Percentiles rank a stretch among this genome's conserved stretches.
phyloP scores from a whole-genome alignment of 192 early-diverging fungal genomes.

The Podila epigama region DNA sequence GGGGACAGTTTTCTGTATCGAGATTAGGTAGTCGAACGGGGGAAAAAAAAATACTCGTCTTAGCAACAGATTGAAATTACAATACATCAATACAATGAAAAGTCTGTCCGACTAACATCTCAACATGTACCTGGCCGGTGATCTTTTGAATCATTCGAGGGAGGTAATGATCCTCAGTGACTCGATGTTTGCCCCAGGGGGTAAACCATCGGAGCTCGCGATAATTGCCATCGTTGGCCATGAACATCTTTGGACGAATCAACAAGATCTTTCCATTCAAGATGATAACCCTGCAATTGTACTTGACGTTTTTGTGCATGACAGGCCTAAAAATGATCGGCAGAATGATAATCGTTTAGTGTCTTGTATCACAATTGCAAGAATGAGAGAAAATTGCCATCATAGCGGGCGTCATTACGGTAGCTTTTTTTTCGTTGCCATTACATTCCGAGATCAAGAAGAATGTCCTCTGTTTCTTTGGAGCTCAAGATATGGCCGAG shows the following conservation, averaged over 20 bases:
- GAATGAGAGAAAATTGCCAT: too few relatives aligned
- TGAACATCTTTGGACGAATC: constrained; percentile 95
- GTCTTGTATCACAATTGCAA: background rate
- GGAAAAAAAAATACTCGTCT: background rate
- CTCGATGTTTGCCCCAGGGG: constrained; percentile 73
- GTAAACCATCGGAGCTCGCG: constrained; percentile 96
- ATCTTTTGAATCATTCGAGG: constrained; percentile 83
- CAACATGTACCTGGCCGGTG: constrained; percentile 68
- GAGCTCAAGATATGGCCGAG: constrained; percentile 75
- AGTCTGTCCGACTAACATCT: too few relatives aligned
- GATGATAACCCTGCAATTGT: constrained; percentile 97
- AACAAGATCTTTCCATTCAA: constrained; percentile 83
- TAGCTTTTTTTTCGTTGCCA: constrained; percentile 16
- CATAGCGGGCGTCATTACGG: too few relatives aligned
- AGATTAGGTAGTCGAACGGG: too few relatives aligned
- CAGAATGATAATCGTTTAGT: background rate
- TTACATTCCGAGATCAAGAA: constrained; percentile 96
- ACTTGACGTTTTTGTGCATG: constrained; percentile 87
- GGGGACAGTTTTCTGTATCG: constrained; percentile 75
- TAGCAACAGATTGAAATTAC: too few relatives aligned
- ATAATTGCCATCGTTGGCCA: constrained; percentile 99
- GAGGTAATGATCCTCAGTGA: constrained; percentile 80
- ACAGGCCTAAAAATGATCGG: constrained; percentile 74
- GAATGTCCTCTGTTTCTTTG: constrained; percentile 74
- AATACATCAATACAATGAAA: background rate